These are phyloP conservation scores for Boletus semigastroideus DNA, from an alignment of 1,284 basidiomycete species.

Conservation along the genomic window DNA sequence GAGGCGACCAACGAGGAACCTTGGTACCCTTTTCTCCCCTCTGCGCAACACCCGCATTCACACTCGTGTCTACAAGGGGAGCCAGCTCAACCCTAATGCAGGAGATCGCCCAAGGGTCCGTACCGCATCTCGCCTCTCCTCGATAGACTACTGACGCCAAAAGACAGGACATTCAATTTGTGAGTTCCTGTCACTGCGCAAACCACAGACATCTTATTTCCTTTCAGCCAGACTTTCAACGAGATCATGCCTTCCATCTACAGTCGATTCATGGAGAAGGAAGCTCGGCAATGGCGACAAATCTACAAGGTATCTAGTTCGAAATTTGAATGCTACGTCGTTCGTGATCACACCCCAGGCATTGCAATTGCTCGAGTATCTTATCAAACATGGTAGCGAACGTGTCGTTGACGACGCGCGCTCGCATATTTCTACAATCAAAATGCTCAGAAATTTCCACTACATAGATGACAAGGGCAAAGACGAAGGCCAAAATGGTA, in stretches of 20 bases:
- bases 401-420: conserved; percentile 97
- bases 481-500: conserved; percentile 98
- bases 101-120: conserved; percentile 94
- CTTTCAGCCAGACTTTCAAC: conserved; percentile 90
- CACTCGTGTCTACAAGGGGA: conserved; percentile 64
- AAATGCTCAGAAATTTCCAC: conserved; percentile 98
- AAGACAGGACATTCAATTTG: conserved; percentile 86
- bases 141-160: conserved; percentile 7
- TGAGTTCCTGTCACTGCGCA: conserved; percentile 41
- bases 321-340: background rate
- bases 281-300: conserved; percentile 97
- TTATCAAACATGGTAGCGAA: conserved; percentile 98
- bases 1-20: conserved; percentile 99
- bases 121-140: conserved; percentile 16
- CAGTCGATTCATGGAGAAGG: conserved; percentile 94
- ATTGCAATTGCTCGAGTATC: conserved; percentile 92
- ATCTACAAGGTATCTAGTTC: conserved; percentile 84
- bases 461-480: conserved; percentile 99
- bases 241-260: conserved; percentile 99
- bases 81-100: conserved; percentile 98
- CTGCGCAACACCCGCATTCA: background rate
- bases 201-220: conserved; percentile 12
- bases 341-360: conserved; percentile 48
- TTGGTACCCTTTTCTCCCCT: conserved; percentile 61
- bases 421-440: conserved; percentile 92